Conservation (phyloP, 495 filamentous ascomycete species). For the Aspergillus biplanus region DNA sequence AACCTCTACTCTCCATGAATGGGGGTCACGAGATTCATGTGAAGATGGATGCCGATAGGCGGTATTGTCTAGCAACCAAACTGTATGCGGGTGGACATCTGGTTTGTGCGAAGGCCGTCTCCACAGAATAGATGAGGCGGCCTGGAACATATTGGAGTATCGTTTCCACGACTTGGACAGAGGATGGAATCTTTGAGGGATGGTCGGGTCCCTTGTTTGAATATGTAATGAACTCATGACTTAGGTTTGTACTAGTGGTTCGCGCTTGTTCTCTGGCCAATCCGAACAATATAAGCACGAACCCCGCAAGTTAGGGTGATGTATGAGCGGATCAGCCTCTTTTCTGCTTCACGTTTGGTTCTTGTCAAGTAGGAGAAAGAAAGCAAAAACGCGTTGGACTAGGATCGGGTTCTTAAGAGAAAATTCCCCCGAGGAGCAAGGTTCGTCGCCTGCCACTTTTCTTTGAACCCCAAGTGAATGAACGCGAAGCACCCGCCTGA, state of each 20-base stretch:
- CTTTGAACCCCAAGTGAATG: conserved; percentile 4
- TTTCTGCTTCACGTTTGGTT: not conserved
- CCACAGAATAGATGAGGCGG: conserved; percentile 33
- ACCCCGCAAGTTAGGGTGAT: conserved; percentile 7
- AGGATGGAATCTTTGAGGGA: conserved; percentile 14
- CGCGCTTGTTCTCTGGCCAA: not conserved
- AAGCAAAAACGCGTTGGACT: not conserved
- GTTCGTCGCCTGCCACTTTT: conserved; percentile 8
- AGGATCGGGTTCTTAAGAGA: not conserved
- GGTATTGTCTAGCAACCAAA: conserved; percentile 93
- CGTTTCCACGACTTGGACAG: conserved; percentile 29
- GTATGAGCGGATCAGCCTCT: not conserved
- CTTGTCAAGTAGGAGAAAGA: not conserved
- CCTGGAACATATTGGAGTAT: conserved; percentile 34
- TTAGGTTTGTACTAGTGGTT: conserved; percentile 8
- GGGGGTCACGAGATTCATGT: conserved; percentile 29
- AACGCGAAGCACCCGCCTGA: conserved; percentile 19
- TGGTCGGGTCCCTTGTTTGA: conserved; percentile 15
- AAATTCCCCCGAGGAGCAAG: not conserved
- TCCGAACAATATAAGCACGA: not conserved
- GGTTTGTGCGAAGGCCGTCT: conserved; percentile 39
- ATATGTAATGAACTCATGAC: conserved; percentile 13
- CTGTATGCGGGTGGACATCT: conserved; percentile 59
- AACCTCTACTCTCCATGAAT: conserved; percentile 76
- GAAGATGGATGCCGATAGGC: conserved; percentile 61